phyloP scores from a whole-genome alignment of 2,329 filamentous ascomycete genomes.

The Alternaria postmessia region DNA sequence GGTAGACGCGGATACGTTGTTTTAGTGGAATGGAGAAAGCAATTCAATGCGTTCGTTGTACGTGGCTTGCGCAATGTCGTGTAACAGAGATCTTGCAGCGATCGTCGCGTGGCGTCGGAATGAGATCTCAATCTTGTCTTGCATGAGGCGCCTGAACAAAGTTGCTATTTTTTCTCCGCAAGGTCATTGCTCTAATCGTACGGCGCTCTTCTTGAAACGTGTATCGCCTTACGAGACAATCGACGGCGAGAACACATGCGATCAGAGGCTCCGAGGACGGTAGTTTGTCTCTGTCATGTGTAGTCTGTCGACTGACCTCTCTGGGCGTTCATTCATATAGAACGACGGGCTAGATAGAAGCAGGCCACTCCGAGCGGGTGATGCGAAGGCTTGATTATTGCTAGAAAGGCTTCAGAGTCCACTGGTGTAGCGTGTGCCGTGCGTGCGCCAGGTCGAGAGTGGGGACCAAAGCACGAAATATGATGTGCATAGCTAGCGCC shows the following conservation, averaged over 20 bases:
- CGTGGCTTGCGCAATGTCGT: neutral
- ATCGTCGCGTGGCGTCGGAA: neutral
- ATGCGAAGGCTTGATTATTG: neutral
- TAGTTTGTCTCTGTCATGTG: neutral
- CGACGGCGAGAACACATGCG: neutral
- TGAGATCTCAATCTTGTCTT: neutral
- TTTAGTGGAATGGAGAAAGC: neutral
- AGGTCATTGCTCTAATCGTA: neutral
- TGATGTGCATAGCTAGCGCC: constrained; percentile 15
- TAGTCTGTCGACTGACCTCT: neutral
- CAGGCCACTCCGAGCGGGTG: neutral
- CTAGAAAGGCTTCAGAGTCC: neutral
- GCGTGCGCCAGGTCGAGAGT: neutral
- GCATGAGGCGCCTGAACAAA: neutral
- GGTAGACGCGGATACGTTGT: neutral
- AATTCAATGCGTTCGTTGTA: neutral
- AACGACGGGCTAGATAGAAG: neutral
- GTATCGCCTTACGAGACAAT: neutral
- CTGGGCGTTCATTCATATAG: neutral
- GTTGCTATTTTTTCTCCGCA: neutral
- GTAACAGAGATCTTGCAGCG: neutral
- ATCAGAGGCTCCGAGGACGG: neutral
- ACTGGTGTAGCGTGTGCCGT: neutral
- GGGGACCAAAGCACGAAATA: constrained; percentile 4
- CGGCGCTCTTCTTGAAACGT: neutral